Evolutionary conservation across 2,329 filamentous ascomycete genomes (phyloP).

Genomic region (Pseudopithomyces maydicus): DNA sequence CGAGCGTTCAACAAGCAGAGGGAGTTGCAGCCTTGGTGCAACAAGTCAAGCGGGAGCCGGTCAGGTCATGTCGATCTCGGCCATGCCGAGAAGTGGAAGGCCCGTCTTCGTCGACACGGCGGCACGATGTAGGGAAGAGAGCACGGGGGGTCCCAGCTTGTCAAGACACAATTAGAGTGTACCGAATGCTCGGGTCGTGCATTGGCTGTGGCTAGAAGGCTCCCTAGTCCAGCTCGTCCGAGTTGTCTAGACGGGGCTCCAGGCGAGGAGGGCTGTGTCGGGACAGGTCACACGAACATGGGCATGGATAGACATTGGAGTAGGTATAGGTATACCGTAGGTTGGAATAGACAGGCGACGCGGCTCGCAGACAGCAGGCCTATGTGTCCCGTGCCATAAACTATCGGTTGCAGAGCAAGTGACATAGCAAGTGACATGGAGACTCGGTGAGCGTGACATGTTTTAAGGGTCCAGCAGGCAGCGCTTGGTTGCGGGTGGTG

Average conservation of each 20-base stretch:
- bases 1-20: too few relatives aligned
- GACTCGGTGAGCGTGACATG: too few relatives aligned
- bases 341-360: background rate
- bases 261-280: background rate
- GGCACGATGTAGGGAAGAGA: background rate
- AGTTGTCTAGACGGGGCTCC: background rate
- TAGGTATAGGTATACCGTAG: too few relatives aligned
- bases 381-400: background rate
- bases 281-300: background rate
- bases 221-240: background rate
- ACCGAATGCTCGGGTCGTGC: too few relatives aligned
- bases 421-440: background rate
- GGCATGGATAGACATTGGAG: background rate
- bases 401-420: background rate
- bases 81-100: background rate
- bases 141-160: too few relatives aligned
- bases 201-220: background rate
- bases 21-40: too few relatives aligned
- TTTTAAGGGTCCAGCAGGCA: conserved; percentile 6
- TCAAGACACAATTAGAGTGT: too few relatives aligned
- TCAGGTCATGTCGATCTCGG: background rate
- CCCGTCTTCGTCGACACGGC: background rate
- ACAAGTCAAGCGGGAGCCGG: too few relatives aligned
- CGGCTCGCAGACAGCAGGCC: conserved; percentile 1
- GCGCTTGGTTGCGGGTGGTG: conserved; percentile 5